phyloP scores from a whole-genome alignment of 305 asterid genomes.

The Fraxinus xanthoxyloides region DNA sequence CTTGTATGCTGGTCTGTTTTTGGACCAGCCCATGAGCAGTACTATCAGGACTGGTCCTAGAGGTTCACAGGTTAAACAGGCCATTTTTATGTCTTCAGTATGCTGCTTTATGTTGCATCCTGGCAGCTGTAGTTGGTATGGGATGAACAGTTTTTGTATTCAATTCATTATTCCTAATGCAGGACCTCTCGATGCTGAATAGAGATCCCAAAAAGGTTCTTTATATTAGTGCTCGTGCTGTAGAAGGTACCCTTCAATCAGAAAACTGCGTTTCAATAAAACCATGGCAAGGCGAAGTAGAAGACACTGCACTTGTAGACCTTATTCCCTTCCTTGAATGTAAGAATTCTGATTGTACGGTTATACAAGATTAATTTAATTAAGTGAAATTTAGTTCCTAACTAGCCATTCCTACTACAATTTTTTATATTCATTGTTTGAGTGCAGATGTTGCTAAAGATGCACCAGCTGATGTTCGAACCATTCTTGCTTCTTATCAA shows the following conservation, averaged over 20 bases:
- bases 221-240: constrained; percentile 73
- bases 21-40: background rate
- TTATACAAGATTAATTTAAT: constrained; percentile 3
- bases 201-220: constrained; percentile 78
- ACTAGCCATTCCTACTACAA: constrained; percentile 3
- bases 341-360: constrained; percentile 34
- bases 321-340: constrained; percentile 93
- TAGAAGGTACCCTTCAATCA: constrained; percentile 79
- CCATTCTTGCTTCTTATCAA: constrained; percentile 78
- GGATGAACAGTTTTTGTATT: background rate
- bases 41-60: background rate
- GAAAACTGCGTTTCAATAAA: constrained; percentile 69
- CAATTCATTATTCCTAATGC: constrained; percentile 30
- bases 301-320: constrained; percentile 81
- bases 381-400: constrained; percentile 9
- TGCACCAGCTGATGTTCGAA: constrained; percentile 78
- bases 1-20: background rate
- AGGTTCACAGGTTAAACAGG: background rate
- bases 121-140: background rate
- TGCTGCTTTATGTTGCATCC: background rate
- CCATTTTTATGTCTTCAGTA: background rate
- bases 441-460: constrained; percentile 71
- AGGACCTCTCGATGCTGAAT: constrained; percentile 86
- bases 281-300: constrained; percentile 76
- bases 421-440: constrained; percentile 16